Percentiles rank a stretch among this genome's conserved stretches.
phyloP scores from a whole-genome alignment of 2,329 filamentous ascomycete species.

The Arachnomyces sp. region DNA sequence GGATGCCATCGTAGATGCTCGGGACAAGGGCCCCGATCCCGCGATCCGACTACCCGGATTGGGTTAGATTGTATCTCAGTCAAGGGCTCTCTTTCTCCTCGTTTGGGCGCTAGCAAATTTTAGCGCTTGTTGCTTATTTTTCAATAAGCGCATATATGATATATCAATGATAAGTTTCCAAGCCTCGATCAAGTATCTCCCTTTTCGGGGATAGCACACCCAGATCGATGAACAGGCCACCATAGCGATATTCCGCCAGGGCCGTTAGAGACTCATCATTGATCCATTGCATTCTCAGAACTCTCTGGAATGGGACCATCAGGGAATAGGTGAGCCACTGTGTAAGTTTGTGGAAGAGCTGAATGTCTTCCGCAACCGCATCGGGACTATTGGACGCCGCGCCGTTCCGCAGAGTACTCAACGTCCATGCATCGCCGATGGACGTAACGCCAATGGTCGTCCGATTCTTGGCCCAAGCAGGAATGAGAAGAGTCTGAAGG shows the following conservation, averaged over 20 bases:
- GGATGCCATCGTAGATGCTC: too few relatives aligned
- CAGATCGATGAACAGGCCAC: conserved; percentile 59
- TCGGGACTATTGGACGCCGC: conserved; percentile 12
- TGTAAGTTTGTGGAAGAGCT: conserved; percentile 56
- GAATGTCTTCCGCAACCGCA: conserved; percentile 27
- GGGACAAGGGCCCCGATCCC: too few relatives aligned
- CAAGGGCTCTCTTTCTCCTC: too few relatives aligned
- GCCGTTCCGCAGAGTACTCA: conserved; percentile 17
- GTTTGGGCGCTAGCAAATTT: too few relatives aligned
- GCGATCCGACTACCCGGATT: too few relatives aligned
- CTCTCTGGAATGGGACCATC: conserved; percentile 55
- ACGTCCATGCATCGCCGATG: conserved; percentile 47
- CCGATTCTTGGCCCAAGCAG: conserved; percentile 43
- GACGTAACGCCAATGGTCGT: conserved; percentile 34
- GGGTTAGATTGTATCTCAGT: too few relatives aligned
- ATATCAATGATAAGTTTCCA: too few relatives aligned
- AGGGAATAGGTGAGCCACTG: conserved; percentile 69
- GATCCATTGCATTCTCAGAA: conserved; percentile 46
- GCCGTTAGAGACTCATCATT: conserved; percentile 55
- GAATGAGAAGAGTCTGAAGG: conserved; percentile 41
- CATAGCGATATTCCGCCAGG: conserved; percentile 65
- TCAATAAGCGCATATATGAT: too few relatives aligned
- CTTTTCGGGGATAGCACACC: conserved; percentile 47
- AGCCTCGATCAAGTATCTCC: conserved; percentile 37
- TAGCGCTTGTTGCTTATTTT: too few relatives aligned